Evolutionary conservation across 495 filamentous ascomycete genomes (phyloP).

Genomic region (Talaromyces borbonicus): DNA sequence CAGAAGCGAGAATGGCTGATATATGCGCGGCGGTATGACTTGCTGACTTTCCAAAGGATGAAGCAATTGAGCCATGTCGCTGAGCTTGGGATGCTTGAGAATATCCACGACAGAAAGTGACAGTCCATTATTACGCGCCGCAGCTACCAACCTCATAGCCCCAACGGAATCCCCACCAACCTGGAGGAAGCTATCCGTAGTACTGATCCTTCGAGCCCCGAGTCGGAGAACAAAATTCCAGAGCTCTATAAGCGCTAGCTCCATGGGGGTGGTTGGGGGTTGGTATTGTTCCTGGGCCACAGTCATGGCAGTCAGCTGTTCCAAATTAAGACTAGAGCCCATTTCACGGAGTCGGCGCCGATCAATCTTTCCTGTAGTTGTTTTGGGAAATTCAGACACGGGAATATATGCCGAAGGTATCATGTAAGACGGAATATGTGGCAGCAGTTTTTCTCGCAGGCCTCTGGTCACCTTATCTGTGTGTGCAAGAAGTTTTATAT

Average conservation of each 20-base stretch:
- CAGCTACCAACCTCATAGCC: constrained; percentile 18
- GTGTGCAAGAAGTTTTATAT: neutral
- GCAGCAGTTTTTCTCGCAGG: constrained; percentile 8
- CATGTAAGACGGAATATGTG: constrained; percentile 37
- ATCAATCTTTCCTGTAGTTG: constrained; percentile 26
- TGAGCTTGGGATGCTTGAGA: constrained; percentile 10
- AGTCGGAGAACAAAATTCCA: constrained; percentile 9
- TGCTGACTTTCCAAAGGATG: neutral
- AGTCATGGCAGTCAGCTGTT: constrained; percentile 1
- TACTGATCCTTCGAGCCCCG: constrained; percentile 13
- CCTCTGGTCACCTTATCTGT: neutral
- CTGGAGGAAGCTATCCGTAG: constrained; percentile 42
- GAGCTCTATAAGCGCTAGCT: constrained; percentile 11
- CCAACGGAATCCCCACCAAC: constrained; percentile 37
- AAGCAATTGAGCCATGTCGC: constrained; percentile 2
- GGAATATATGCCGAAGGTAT: constrained; percentile 40
- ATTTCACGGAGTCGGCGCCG: constrained; percentile 13
- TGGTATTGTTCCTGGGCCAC: neutral
- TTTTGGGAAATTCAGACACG: constrained; percentile 19
- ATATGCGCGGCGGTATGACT: neutral
- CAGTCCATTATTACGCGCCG: constrained; percentile 9
- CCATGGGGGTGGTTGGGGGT: constrained; percentile 8
- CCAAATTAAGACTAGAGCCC: constrained; percentile 1
- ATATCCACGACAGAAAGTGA: constrained; percentile 14
- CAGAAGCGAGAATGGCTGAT: neutral